These are phyloP conservation scores for Kodamaea suecica DNA, from an alignment of 1,139 yeast species.

Conservation along the genomic window DNA sequence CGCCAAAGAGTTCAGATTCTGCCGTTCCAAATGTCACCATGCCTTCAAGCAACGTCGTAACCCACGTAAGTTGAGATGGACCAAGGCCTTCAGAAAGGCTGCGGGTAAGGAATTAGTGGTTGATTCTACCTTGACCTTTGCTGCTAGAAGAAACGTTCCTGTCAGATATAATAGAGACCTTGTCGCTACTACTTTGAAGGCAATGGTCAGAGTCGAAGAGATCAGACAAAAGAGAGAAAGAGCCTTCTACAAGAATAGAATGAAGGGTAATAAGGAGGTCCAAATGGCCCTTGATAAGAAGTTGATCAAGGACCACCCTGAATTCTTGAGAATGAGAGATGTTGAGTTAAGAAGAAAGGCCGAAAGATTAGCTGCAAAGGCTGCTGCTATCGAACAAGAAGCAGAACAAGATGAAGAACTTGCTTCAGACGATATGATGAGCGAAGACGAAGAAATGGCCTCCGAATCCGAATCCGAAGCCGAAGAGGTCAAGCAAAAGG, in stretches of 20 bases:
- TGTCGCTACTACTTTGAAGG: conserved; percentile 89
- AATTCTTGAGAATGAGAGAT: conserved; percentile 84
- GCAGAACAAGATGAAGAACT: conserved; percentile 40
- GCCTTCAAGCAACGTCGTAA: conserved; percentile 97
- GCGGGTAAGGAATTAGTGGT: conserved; percentile 99
- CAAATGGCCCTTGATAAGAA: conserved; percentile 83
- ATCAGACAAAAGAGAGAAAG: conserved; percentile 95
- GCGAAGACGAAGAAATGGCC: conserved; percentile 42
- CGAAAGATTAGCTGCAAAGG: conserved; percentile 65
- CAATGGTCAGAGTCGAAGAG: conserved; percentile 95
- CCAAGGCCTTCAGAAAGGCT: conserved; percentile 98
- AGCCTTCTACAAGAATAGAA: conserved; percentile 98
- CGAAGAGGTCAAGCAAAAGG: conserved; percentile 63
- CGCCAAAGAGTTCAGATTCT: conserved; percentile 94
- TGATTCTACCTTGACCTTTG: conserved; percentile 93
- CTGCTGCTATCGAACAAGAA: conserved; percentile 46
- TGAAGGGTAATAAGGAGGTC: conserved; percentile 94
- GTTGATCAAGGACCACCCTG: conserved; percentile 85
- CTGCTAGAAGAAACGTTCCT: conserved; percentile 96
- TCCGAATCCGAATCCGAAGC: conserved; percentile 39
- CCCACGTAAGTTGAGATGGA: conserved; percentile 98
- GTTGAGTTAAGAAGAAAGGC: conserved; percentile 83
- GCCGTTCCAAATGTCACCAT: conserved; percentile 97
- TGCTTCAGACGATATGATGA: conserved; percentile 35
- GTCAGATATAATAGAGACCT: conserved; percentile 96